Evolutionary conservation across 2,329 filamentous ascomycete genomes (phyloP).

Genomic region (Botrytis deweyae): DNA sequence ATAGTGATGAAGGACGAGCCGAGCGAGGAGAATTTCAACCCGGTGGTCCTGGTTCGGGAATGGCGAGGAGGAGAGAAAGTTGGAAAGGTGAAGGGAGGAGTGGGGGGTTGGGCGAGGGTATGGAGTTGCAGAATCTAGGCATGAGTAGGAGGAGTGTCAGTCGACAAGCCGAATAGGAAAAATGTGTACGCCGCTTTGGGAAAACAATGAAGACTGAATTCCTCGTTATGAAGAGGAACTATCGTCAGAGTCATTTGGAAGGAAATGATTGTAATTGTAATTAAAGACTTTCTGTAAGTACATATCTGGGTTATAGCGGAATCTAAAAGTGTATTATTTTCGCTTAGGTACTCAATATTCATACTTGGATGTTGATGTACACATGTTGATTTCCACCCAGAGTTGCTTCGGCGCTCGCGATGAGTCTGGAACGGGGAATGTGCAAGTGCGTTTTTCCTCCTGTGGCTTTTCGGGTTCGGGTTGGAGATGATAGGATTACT

Average conservation of each 20-base stretch:
- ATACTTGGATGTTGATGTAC: too few relatives aligned
- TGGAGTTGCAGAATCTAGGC: constrained; percentile 27
- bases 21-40: constrained; percentile 32
- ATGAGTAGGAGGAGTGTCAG: constrained; percentile 34
- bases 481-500: too few relatives aligned
- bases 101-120: constrained; percentile 23
- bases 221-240: background rate
- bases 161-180: constrained; percentile 27
- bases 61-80: constrained; percentile 16
- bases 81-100: constrained; percentile 28
- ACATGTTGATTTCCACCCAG: too few relatives aligned
- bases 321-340: background rate
- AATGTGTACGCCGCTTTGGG: background rate
- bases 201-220: background rate
- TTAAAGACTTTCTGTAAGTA: background rate
- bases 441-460: too few relatives aligned
- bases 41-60: background rate
- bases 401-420: too few relatives aligned
- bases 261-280: background rate
- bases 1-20: constrained; percentile 28
- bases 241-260: background rate
- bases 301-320: background rate
- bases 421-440: too few relatives aligned
- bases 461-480: too few relatives aligned
- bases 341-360: too few relatives aligned